Evolutionary conservation across 805 yeast species (phyloP).

Genomic region (Sugiyamaella boreocaroliniensis): DNA sequence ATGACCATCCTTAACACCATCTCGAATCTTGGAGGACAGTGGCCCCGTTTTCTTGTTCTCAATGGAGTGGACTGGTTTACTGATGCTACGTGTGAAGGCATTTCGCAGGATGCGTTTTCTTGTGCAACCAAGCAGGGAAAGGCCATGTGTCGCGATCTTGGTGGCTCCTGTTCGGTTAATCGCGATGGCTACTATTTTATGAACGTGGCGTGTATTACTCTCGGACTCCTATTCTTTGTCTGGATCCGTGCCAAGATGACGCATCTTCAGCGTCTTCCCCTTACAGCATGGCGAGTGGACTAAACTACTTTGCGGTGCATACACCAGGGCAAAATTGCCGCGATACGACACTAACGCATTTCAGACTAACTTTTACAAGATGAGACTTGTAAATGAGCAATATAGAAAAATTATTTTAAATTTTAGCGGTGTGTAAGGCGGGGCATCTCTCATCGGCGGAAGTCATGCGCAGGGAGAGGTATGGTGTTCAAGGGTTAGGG

Average conservation of each 20-base stretch:
- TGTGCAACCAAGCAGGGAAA: constrained; percentile 39
- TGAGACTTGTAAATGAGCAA: too few relatives aligned
- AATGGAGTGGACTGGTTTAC: constrained; percentile 77
- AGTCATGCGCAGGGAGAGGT: too few relatives aligned
- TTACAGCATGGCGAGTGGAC: constrained; percentile 65
- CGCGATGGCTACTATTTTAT: constrained; percentile 83
- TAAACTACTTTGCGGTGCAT: neutral
- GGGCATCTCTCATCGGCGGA: too few relatives aligned
- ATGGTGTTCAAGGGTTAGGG: too few relatives aligned
- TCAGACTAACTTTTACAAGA: too few relatives aligned
- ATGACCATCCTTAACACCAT: constrained; percentile 94
- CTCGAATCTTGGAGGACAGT: constrained; percentile 91
- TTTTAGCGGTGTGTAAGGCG: too few relatives aligned
- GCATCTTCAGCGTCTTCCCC: constrained; percentile 65
- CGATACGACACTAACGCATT: too few relatives aligned
- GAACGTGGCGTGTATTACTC: constrained; percentile 58
- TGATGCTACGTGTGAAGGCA: constrained; percentile 46
- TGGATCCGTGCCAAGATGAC: constrained; percentile 61
- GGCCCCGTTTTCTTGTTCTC: constrained; percentile 86
- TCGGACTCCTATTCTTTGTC: constrained; percentile 60
- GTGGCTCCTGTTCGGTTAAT: constrained; percentile 49
- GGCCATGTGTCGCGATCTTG: constrained; percentile 42
- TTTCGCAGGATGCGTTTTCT: constrained; percentile 20
- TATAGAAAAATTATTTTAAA: too few relatives aligned
- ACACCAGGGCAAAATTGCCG: neutral